Evolutionary conservation across 202 grass and related monocot genomes (phyloP), one percentile per base, ranked within the genome.

Genomic region (Zoysia matrella): DNA sequence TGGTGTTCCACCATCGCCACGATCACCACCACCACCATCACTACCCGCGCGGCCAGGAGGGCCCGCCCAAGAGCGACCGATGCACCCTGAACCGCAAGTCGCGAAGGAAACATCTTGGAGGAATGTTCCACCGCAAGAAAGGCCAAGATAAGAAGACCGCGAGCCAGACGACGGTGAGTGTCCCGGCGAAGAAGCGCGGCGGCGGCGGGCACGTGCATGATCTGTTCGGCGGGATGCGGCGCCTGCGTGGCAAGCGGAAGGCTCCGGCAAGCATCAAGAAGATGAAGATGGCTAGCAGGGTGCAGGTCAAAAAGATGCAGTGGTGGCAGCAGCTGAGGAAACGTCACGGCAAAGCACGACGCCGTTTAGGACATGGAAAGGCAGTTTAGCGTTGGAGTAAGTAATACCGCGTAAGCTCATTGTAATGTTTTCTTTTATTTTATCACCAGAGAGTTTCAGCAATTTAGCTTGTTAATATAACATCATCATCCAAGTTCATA

Each of bases 11-110:
- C 67, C 90, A 91, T 43, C 80, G 49, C 11, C 90, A 92, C 2
- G 74, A 92, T 16, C 89, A 86, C 1, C 82, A 88, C 56, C 84
- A 94, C 15, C 84, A 89, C 84, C 85, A 92, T 53, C 90, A 93
- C 58, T 46, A 39, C 40, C 60, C 36, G 0, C 8, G 15, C 1
- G 48, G 1, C 10, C 30, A 57, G n/a, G 74, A 83, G 3, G 57
- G 14, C 0, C 49, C 58, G 48, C 16, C 52, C 63, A 48, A 3
- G 4, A 7, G 14, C 6, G 73, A 77, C 15, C 60, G 39, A 7
- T 13, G 73, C 7, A 18, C 49, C 11, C 53, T 61, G 1, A 62
- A 80, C 61, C 48, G 9, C 72, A 77, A 13, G 30, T 91, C 86
- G 52, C 71, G 83, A 30, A 91, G 88, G 90, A 72, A 47, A 49